phyloP scores from a whole-genome alignment of 1,139 yeast species.

The Nematodospora anomalae region DNA sequence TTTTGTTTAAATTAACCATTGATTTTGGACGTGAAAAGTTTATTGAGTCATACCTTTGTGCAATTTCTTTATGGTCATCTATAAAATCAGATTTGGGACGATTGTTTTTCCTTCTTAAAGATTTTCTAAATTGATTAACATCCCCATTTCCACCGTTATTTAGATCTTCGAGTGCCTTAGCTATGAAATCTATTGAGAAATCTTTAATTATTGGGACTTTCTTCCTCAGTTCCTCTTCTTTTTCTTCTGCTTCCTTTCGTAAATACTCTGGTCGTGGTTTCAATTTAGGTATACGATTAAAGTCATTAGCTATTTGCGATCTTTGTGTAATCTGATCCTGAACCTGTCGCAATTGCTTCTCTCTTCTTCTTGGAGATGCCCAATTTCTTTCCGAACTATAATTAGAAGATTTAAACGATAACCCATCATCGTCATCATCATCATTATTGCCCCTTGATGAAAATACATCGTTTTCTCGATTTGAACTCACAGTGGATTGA shows the following conservation, averaged over 20 bases:
- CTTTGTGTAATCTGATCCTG: slow-evolving; percentile 43
- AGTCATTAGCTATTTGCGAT: slow-evolving; percentile 18
- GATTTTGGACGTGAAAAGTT: slow-evolving; percentile 40
- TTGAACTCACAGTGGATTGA: slow-evolving; percentile 22
- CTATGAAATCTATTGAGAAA: slow-evolving; percentile 49
- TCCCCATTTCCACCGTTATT: slow-evolving; percentile 67
- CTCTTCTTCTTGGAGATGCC: slow-evolving; percentile 53
- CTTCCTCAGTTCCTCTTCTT: too few species aligned
- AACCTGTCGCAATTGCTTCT: slow-evolving; percentile 34
- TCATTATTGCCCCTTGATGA: too few species aligned
- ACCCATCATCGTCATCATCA: slow-evolving; percentile 37
- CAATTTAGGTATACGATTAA: slow-evolving; percentile 11
- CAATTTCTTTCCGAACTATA: slow-evolving; percentile 37
- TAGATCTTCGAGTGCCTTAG: slow-evolving; percentile 65
- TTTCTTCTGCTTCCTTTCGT: slow-evolving; percentile 17
- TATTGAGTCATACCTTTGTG: slow-evolving; percentile 38
- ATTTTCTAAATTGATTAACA: slow-evolving; percentile 42
- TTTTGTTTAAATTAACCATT: slow-evolving; percentile 25
- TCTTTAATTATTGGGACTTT: slow-evolving; percentile 44
- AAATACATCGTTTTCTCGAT: slow-evolving; percentile 24
- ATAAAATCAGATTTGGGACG: slow-evolving; percentile 28
- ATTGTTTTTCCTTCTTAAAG: slow-evolving; percentile 32
- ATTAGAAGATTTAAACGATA: slow-evolving; percentile 34
- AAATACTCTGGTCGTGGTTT: slow-evolving; percentile 6
- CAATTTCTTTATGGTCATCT: slow-evolving; percentile 40